A percentile compares a stretch with the other conserved stretches of the same genome.
These are phyloP conservation scores for Tetracentron sinense DNA, from an alignment of 164 flowering plant species.

Conservation along the genomic window DNA sequence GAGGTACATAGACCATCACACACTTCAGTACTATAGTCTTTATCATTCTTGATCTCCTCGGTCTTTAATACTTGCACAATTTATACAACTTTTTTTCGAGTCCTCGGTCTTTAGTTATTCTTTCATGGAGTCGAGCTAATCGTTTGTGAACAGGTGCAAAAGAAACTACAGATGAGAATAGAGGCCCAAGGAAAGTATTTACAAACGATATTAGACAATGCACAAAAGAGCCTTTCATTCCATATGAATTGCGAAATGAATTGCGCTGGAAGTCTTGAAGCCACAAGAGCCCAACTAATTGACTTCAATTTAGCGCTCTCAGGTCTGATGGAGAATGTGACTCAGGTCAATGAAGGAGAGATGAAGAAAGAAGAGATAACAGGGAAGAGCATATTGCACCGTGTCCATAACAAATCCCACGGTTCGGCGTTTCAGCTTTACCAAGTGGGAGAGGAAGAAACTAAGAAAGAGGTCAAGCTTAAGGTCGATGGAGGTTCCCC, in stretches of 20 bases:
- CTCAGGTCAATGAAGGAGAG: constrained; percentile 24
- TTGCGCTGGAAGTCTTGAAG: constrained; percentile 30
- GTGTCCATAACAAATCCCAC: constrained; percentile 8
- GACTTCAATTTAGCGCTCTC: constrained; percentile 63
- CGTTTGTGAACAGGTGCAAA: constrained; percentile 69
- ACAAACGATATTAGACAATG: constrained; percentile 72
- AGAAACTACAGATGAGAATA: constrained; percentile 78
- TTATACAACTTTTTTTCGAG: no score
- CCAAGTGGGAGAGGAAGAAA: constrained; percentile 17
- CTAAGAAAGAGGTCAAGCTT: constrained; percentile 27
- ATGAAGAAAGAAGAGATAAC: constrained; percentile 13
- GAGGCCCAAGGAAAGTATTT: constrained; percentile 91
- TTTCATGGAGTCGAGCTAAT: no score
- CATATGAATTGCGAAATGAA: constrained; percentile 29
- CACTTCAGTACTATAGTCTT: no score
- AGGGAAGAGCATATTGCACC: constrained; percentile 10
- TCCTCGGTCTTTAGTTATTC: no score
- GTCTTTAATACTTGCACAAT: no score
- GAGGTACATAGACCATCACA: constrained; percentile 71
- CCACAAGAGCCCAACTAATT: constrained; percentile 42
- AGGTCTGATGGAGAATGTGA: constrained; percentile 39
- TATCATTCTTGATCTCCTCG: no score
- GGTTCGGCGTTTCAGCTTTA: constrained; percentile 27
- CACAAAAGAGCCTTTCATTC: constrained; percentile 61
- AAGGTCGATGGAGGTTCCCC: constrained; percentile 30